Percentiles rank a stretch among this genome's conserved stretches.
Evolutionary conservation across 495 filamentous ascomycete species (phyloP).

Genomic region (Penicillium crystallinum): DNA sequence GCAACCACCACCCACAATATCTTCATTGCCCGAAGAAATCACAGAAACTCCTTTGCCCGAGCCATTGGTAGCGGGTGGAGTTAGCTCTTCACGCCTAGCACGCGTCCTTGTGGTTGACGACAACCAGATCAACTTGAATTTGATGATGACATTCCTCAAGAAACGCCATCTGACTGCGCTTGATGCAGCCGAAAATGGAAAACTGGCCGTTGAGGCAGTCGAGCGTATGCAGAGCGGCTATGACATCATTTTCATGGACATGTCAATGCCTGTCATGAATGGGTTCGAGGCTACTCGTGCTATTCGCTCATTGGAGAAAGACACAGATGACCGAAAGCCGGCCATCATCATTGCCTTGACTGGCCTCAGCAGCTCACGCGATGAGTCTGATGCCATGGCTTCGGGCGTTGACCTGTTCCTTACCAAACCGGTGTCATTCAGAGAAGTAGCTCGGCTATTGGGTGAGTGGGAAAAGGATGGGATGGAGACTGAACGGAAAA

Average conservation of each 20-base stretch:
- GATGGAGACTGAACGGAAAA: slow-evolving; percentile 11
- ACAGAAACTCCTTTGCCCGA: slow-evolving; percentile 8
- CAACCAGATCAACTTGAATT: slow-evolving; percentile 69
- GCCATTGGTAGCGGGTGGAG: neutral
- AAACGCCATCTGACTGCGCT: slow-evolving; percentile 39
- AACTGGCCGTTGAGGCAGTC: slow-evolving; percentile 47
- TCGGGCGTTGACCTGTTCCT: slow-evolving; percentile 69
- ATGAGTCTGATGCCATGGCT: slow-evolving; percentile 60
- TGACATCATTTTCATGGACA: slow-evolving; percentile 61
- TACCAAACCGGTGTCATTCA: slow-evolving; percentile 63
- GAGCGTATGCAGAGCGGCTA: slow-evolving; percentile 39
- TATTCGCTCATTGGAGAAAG: slow-evolving; percentile 58
- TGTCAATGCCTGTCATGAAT: slow-evolving; percentile 75
- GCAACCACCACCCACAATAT: slow-evolving; percentile 3
- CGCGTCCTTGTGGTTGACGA: slow-evolving; percentile 66
- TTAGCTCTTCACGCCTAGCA: slow-evolving; percentile 6
- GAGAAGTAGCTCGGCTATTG: slow-evolving; percentile 42
- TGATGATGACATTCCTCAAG: slow-evolving; percentile 58
- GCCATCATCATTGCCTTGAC: slow-evolving; percentile 67
- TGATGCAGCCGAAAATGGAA: slow-evolving; percentile 48
- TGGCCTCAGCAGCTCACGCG: slow-evolving; percentile 56
- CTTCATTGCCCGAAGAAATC: slow-evolving; percentile 6
- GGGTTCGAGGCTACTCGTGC: slow-evolving; percentile 67
- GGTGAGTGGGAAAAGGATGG: slow-evolving; percentile 42
- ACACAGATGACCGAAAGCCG: slow-evolving; percentile 29